A percentile compares a stretch with the other conserved stretches of the same genome.
These are phyloP conservation scores for Candida ovalis DNA, from an alignment of 805 yeast genomes.

Conservation along the genomic window DNA sequence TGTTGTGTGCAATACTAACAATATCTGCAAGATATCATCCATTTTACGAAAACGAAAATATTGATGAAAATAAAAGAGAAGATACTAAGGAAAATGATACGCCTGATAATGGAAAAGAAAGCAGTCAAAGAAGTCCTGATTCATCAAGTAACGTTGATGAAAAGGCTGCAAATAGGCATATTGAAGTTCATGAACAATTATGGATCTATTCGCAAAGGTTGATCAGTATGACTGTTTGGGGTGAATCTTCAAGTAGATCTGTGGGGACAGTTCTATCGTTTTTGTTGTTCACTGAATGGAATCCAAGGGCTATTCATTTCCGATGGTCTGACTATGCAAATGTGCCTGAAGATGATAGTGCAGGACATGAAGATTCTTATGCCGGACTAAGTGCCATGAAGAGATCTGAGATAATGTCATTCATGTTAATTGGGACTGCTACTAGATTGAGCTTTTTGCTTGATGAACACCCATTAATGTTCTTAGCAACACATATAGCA, in stretches of 20 bases:
- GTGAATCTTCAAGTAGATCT: slow-evolving; percentile 83
- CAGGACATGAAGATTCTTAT: slow-evolving; percentile 40
- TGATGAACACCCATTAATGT: slow-evolving; percentile 67
- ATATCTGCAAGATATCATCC: slow-evolving; percentile 76
- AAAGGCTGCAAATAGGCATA: slow-evolving; percentile 30
- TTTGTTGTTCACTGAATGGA: slow-evolving; percentile 88
- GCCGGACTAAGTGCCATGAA: slow-evolving; percentile 84
- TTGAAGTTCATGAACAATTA: slow-evolving; percentile 69
- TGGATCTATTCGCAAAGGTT: slow-evolving; percentile 83
- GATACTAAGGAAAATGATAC: slow-evolving; percentile 17
- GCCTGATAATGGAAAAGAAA: not conserved
- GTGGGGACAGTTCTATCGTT: slow-evolving; percentile 86
- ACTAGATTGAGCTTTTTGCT: slow-evolving; percentile 81
- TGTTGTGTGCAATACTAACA: slow-evolving; percentile 76
- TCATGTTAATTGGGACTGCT: slow-evolving; percentile 90
- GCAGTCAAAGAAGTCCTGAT: not conserved
- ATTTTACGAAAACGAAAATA: slow-evolving; percentile 31
- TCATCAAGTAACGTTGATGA: not conserved
- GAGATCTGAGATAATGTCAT: slow-evolving; percentile 84
- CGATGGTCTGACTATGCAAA: slow-evolving; percentile 83
- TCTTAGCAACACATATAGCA: slow-evolving; percentile 78
- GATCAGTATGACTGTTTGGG: slow-evolving; percentile 88
- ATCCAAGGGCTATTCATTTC: slow-evolving; percentile 91
- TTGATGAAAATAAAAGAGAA: too few relatives aligned
- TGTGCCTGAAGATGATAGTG: slow-evolving; percentile 41